These are phyloP conservation scores for Castanea crenata DNA, from an alignment of 306 rosid genomes.

Conservation along the genomic window DNA sequence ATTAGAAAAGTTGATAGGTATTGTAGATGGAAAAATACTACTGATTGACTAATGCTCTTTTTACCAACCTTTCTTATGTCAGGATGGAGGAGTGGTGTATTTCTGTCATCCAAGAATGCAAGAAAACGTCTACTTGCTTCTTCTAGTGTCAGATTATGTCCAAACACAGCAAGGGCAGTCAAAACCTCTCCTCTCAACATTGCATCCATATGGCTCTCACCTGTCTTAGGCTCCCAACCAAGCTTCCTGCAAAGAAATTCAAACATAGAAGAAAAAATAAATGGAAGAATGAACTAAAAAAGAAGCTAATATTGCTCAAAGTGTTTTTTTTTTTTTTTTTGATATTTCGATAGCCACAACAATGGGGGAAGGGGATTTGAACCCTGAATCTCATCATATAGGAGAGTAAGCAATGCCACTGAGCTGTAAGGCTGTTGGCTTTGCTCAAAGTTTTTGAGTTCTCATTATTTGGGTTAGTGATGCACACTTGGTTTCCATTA, in stretches of 20 bases:
- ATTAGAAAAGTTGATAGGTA: slow-evolving; percentile 26
- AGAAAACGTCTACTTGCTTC: slow-evolving; percentile 78
- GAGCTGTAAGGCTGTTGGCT: too few species aligned
- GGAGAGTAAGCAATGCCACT: too few species aligned
- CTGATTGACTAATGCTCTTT: slow-evolving; percentile 13
- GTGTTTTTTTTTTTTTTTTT: too few species aligned
- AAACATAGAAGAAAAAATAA: background rate
- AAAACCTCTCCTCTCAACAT: slow-evolving; percentile 95
- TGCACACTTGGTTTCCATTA: background rate
- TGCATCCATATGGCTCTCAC: slow-evolving; percentile 65
- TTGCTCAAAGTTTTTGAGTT: background rate
- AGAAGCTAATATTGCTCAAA: too few species aligned
- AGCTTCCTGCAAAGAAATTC: slow-evolving; percentile 64
- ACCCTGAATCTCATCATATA: too few species aligned
- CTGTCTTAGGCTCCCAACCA: slow-evolving; percentile 86
- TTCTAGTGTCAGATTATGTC: slow-evolving; percentile 66
- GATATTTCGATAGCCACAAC: too few species aligned
- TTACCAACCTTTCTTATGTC: slow-evolving; percentile 77
- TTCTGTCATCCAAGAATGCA: slow-evolving; percentile 76
- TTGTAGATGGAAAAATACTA: background rate
- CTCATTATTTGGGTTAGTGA: background rate
- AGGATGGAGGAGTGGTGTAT: slow-evolving; percentile 81
- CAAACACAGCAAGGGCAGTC: slow-evolving; percentile 68
- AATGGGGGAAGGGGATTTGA: too few species aligned
- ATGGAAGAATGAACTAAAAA: background rate